Base-by-base conservation (phyloP, 345 rosid genomes). In the Eucalyptus leucophloia region DNA sequence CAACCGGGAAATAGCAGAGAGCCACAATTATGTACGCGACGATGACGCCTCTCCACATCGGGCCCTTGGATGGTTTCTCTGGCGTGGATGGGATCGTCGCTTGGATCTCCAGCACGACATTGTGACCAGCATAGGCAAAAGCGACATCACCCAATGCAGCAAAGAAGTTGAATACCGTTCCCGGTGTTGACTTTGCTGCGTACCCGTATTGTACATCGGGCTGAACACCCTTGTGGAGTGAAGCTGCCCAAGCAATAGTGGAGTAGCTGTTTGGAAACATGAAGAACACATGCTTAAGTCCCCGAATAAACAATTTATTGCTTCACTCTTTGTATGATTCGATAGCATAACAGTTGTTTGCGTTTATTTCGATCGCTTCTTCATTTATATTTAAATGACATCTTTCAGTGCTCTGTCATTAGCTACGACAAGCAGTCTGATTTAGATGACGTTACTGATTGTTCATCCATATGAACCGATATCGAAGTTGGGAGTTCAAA, bases 31-130 rank as follows among this genome's bases (percentile, higher is more conserved):
- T 92, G 56, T 96, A 96, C 28, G 97, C 98, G 30, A 95, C 94
- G 3, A 96, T 16, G 53, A 95, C 96, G 24, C 97, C 98, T 91
- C 62, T 95, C 97, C 97, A 95, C 97, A 95, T 96, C 0, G 98
- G 98, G 37, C 92, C 90, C 90, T 95, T 96, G 19, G 98, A 96
- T 18, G 98, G 97, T 91, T 93, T 95, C 90, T 94, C 96, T 2
- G 96, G 96, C 23, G 97, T 94, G 42, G 98, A 96, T 3, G 96
- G 98, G 87, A 96, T 96, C 6, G 97, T 96, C 86, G 97, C 97
- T 94, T 96, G 97, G 91, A 96, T 96, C 90, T 96, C 97, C 90
- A 96, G 49, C 47, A 94, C 98, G 58, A 96, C 97, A 86, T 95
- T 95, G 90, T 96, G 98, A 12, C 98, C 98, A 0, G 98, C 97